Evolutionary conservation across 148 eudicot species (phyloP), one percentile per base, ranked within the genome.

Genomic region (Vaccinium corymbosum): DNA sequence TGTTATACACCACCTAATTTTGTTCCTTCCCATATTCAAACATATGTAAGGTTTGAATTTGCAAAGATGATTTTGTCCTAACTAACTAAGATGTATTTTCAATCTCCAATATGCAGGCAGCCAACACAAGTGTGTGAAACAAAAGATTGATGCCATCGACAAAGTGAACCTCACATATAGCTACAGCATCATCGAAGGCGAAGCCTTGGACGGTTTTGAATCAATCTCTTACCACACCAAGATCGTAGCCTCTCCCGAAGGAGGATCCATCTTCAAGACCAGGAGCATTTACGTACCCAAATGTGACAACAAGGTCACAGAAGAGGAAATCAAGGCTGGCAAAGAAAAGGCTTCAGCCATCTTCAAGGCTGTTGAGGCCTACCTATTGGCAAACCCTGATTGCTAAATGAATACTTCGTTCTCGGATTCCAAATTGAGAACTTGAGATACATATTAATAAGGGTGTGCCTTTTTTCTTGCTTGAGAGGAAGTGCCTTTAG

Each of bases 311-410:
- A 66, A 66, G 72, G 12, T 66, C 72, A 66, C 72, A 25, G 32
- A 66, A 25, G 72, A 66, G 72, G 72, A 66, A 11, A 66, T 66
- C 72, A 61, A 25, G 72, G 27, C 72, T 66, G 35, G 72, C 32
- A 66, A 66, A 66, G 72, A 66, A 0, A 66, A 11, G 72, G 72
- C 72, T 66, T 66, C 35, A 66, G 25, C 32, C 72, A 66, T 66
- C 72, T 66, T 66, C 35, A 66, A 66, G 72, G 72, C 72, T 66
- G 16, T 66, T 0, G 72, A 66, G 72, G 72, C 72, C 72, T 66
- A 66, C 72, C 15, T 66, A 16, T 66, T 66, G 72, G 72, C 72
- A 66, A 11, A 66, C 25, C 72, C 72, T 0, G 72, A 11, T 66
- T 66, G 72, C 72, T 66, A 25, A 25, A 66, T 27, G 11, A n/a